Evolutionary conservation across 345 rosid genomes (phyloP).

Genomic region (Odontarrhena argentea): DNA sequence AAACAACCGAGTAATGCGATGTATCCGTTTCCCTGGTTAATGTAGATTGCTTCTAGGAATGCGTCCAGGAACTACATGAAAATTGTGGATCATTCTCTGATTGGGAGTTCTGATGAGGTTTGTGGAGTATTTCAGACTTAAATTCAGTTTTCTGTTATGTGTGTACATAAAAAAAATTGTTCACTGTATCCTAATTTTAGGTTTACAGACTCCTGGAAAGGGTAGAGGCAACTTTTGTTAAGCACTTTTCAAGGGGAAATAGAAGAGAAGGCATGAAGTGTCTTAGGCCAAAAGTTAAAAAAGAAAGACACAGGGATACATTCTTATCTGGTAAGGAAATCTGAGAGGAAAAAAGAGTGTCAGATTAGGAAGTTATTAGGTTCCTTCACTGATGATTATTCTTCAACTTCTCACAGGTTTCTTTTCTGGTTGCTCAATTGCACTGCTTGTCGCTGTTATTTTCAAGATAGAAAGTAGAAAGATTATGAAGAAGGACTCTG

Average conservation of each 20-base stretch:
- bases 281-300: slow-evolving; percentile 62
- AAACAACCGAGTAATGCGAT: background rate
- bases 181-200: slow-evolving; percentile 40
- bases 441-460: slow-evolving; percentile 57
- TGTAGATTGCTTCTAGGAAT: slow-evolving; percentile 61
- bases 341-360: background rate
- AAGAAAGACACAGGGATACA: slow-evolving; percentile 65
- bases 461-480: slow-evolving; percentile 56
- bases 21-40: slow-evolving; percentile 6
- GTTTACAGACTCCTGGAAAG: slow-evolving; percentile 57
- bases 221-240: slow-evolving; percentile 64
- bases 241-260: slow-evolving; percentile 64
- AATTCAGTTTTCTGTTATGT: slow-evolving; percentile 3
- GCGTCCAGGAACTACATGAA: slow-evolving; percentile 63
- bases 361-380: background rate
- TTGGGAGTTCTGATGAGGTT: slow-evolving; percentile 77
- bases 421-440: slow-evolving; percentile 63
- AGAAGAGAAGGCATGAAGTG: slow-evolving; percentile 60
- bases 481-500: slow-evolving; percentile 49
- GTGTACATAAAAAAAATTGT: background rate
- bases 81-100: slow-evolving; percentile 62
- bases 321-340: slow-evolving; percentile 58
- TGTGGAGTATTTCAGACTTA: slow-evolving; percentile 8
- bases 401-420: slow-evolving; percentile 49
- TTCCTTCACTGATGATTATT: slow-evolving; percentile 9